Base-by-base conservation (phyloP, 2,329 filamentous ascomycete species). In the Beauveria scarabaeidicola region DNA sequence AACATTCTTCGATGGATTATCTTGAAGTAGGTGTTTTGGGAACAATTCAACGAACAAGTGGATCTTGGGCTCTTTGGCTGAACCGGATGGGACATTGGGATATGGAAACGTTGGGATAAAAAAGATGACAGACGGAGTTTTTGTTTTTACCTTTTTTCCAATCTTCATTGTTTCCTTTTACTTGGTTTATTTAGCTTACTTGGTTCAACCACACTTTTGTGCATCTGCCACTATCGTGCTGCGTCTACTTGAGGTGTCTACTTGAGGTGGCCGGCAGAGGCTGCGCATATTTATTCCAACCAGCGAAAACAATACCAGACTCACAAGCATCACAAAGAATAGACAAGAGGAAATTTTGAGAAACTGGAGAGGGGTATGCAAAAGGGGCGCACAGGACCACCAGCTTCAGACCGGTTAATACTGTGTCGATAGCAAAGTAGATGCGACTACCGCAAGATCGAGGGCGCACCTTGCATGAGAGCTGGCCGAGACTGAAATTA, bases 21-120 rank as follows among this genome's bases (percentile, higher is more conserved):
- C 38, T 58, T 50, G 36, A 51, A 58, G 21, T 29, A 41, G 55
- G 46, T 58, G 55, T 58, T 58, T 51, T 50, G 44, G 55, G 46
- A 29, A 44, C 25, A 41, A 25, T 17, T 38, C 7, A 25, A 19
- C 43, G 36, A 23, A 6, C 23, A 15, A 19, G 21, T 17, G 5
- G 9, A n/a, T 51, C 23, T 32, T 27, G 54, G 55, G 36, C 11
- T 21, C 5, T 7, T 43, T 43, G 8, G 29, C 44, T 56, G 32
- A 25, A 11, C 17, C 23, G 43, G 51, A 25, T n/a, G 3, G 32
- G 15, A 43, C 19, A 25, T 47, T 46, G 27, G 52, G 17, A 47
- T 19, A 46, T 25, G 27, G 41, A 11, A n/a, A 19, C 5, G 32
- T 29, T 44, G 41, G 32, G 21, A 11, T 6, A 5, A 10, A 19